Evolutionary conservation across 148 eudicot genomes (phyloP).

Genomic region (Diospyros kaki): DNA sequence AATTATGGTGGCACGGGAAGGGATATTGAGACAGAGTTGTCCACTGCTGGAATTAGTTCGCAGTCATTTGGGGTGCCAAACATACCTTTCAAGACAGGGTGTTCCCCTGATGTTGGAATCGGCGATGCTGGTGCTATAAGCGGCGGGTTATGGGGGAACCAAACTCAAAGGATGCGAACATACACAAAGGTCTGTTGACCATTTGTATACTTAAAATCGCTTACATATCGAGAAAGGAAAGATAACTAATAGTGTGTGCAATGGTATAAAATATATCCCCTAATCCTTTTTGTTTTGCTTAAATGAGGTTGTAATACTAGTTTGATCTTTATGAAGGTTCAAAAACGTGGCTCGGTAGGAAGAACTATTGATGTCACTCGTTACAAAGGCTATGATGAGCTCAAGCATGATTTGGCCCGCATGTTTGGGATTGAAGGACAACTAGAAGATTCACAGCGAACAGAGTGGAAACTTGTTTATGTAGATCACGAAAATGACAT

Average conservation of each 20-base stretch:
- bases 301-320: not conserved
- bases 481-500: constrained; percentile 96
- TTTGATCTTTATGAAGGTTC: constrained; percentile 50
- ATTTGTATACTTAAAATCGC: not conserved
- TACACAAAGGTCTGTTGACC: constrained; percentile 69
- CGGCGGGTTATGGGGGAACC: constrained; percentile 76
- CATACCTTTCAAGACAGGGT: constrained; percentile 70
- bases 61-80: constrained; percentile 77
- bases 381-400: constrained; percentile 89
- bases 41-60: constrained; percentile 71
- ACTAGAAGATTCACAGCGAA: constrained; percentile 83
- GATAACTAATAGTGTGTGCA: not conserved
- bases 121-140: constrained; percentile 57
- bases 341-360: constrained; percentile 97
- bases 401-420: constrained; percentile 79
- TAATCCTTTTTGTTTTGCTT: not conserved
- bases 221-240: not conserved
- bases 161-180: constrained; percentile 84
- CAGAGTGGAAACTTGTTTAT: constrained; percentile 94
- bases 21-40: constrained; percentile 75
- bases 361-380: constrained; percentile 95
- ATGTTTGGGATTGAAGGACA: constrained; percentile 98
- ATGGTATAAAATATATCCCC: not conserved
- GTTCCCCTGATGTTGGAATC: constrained; percentile 63
- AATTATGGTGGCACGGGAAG: constrained; percentile 58